Conservation (phyloP, 805 yeast species). For the Zygotorulaspora sp. region DNA sequence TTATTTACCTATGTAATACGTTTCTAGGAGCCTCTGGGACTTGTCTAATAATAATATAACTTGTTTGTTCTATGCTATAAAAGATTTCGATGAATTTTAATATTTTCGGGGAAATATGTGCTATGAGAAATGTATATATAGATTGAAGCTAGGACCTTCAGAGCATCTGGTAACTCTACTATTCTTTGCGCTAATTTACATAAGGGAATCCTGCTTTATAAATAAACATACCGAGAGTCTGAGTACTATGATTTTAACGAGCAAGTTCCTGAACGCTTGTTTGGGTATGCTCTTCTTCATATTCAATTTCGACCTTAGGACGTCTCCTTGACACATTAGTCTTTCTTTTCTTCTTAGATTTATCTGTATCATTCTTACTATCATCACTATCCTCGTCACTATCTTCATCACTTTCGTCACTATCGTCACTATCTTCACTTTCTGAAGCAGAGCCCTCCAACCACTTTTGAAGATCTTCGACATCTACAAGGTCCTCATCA, state of each 20-base stretch:
- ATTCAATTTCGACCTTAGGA: slow-evolving; percentile 76
- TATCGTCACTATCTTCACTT: slow-evolving; percentile 30
- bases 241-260: slow-evolving; percentile 11
- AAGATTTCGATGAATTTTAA: too few species aligned
- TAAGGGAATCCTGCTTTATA: slow-evolving; percentile 4
- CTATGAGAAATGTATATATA: too few species aligned
- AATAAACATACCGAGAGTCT: neutral
- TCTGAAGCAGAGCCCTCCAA: slow-evolving; percentile 49
- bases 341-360: slow-evolving; percentile 38
- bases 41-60: too few species aligned
- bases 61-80: too few species aligned
- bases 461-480: slow-evolving; percentile 93
- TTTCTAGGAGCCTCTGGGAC: too few species aligned
- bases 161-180: neutral
- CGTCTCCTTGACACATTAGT: slow-evolving; percentile 46
- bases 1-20: too few species aligned
- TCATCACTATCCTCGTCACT: slow-evolving; percentile 37
- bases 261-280: slow-evolving; percentile 31
- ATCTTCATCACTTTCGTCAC: slow-evolving; percentile 33
- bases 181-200: slow-evolving; percentile 6
- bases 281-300: slow-evolving; percentile 60
- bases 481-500: slow-evolving; percentile 82
- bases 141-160: neutral
- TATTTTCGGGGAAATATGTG: too few species aligned
- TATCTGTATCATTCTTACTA: slow-evolving; percentile 38